These are phyloP conservation scores for Gossypioides kirkii DNA, from an alignment of 345 rosid genomes.

Conservation along the genomic window DNA sequence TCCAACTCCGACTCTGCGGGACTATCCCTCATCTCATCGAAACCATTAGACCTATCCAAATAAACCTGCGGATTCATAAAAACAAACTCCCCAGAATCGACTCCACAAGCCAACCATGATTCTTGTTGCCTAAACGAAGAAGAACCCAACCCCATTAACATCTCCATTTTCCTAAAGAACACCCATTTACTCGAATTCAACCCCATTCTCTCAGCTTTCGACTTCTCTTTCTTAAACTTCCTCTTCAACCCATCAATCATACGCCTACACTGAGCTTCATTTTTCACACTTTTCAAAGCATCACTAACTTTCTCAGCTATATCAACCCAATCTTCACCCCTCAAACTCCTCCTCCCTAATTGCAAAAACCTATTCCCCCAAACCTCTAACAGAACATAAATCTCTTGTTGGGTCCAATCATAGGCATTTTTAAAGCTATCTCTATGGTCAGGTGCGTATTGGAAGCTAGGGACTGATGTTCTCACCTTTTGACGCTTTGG, in stretches of 20 bases:
- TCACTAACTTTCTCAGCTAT: constrained; percentile 91
- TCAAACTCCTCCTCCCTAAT: constrained; percentile 80
- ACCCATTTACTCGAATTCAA: constrained; percentile 61
- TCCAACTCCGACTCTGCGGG: constrained; percentile 64
- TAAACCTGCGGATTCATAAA: constrained; percentile 62
- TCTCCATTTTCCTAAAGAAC: constrained; percentile 79
- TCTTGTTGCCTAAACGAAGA: constrained; percentile 46
- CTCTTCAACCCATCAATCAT: constrained; percentile 85
- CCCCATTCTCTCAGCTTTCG: constrained; percentile 39
- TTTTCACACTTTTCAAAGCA: constrained; percentile 58
- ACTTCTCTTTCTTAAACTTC: constrained; percentile 88
- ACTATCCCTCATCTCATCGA: constrained; percentile 90
- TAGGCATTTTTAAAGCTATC: constrained; percentile 32
- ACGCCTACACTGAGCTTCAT: constrained; percentile 78
- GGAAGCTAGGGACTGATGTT: constrained; percentile 45
- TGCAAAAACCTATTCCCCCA: constrained; percentile 92
- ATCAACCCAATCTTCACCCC: constrained; percentile 89
- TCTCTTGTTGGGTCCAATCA: constrained; percentile 89
- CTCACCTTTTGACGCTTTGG: constrained; percentile 66
- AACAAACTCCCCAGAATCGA: constrained; percentile 86
- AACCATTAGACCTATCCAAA: constrained; percentile 64
- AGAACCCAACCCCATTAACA: constrained; percentile 40
- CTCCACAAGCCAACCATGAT: constrained; percentile 76
- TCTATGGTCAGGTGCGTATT: constrained; percentile 27
- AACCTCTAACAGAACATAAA: constrained; percentile 66